Percentiles rank a stretch among this genome's conserved stretches.
phyloP scores from a whole-genome alignment of 345 rosid species.

The Eucalyptus coolabah region DNA sequence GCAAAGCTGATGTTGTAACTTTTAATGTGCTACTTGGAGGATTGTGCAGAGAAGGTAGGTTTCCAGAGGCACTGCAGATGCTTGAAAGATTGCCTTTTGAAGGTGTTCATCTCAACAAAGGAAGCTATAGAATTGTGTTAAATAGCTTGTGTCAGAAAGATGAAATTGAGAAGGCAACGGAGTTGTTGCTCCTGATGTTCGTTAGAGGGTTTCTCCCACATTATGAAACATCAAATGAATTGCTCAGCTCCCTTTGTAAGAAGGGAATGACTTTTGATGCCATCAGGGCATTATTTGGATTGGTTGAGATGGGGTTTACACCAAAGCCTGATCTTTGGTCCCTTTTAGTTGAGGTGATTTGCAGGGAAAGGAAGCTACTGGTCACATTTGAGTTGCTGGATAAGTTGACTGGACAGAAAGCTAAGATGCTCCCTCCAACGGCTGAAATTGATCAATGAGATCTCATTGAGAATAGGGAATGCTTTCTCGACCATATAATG shows the following conservation, averaged over 20 bases:
- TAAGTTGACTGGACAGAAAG: slow-evolving; percentile 17
- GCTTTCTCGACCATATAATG: background rate
- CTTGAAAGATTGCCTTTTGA: slow-evolving; percentile 33
- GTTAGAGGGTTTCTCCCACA: slow-evolving; percentile 56
- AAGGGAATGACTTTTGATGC: slow-evolving; percentile 46
- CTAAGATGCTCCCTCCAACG: background rate
- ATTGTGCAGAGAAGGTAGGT: slow-evolving; percentile 46
- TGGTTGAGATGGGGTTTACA: slow-evolving; percentile 44
- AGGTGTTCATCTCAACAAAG: slow-evolving; percentile 61
- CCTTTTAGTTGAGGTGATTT: slow-evolving; percentile 34
- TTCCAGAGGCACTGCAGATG: slow-evolving; percentile 52
- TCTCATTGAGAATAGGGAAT: background rate
- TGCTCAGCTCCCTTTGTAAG: slow-evolving; percentile 46
- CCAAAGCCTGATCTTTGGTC: slow-evolving; percentile 58
- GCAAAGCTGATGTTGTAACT: slow-evolving; percentile 67
- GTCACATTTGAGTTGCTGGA: slow-evolving; percentile 46
- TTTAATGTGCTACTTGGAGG: slow-evolving; percentile 72
- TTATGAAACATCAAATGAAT: slow-evolving; percentile 68
- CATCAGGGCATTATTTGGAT: slow-evolving; percentile 19
- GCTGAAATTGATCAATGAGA: background rate
- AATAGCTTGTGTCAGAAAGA: slow-evolving; percentile 48
- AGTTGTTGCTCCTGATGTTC: slow-evolving; percentile 50
- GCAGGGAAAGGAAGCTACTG: slow-evolving; percentile 66
- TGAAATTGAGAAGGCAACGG: slow-evolving; percentile 46
- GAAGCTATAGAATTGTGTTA: slow-evolving; percentile 72